Evolutionary conservation across 2,329 filamentous ascomycete species (phyloP).

Genomic region (Thelonectria blattea): DNA sequence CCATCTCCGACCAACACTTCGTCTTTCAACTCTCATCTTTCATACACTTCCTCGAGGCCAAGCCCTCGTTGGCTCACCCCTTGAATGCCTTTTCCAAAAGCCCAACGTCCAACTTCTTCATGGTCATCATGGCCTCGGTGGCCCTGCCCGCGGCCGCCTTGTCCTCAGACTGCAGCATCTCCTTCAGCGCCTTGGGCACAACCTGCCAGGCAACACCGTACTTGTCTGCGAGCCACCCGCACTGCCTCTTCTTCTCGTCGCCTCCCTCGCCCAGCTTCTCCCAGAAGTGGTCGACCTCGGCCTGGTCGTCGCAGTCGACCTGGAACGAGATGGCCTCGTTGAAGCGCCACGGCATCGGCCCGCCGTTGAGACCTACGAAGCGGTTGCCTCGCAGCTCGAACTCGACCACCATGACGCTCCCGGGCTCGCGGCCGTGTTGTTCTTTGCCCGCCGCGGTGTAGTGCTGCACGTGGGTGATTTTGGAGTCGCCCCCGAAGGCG

Average conservation of each 20-base stretch:
- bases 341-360: constrained; percentile 46
- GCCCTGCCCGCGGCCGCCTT: constrained; percentile 41
- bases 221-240: constrained; percentile 54
- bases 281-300: constrained; percentile 56
- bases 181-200: constrained; percentile 45
- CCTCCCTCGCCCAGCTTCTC: constrained; percentile 49
- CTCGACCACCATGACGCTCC: constrained; percentile 43
- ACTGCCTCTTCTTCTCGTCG: constrained; percentile 45
- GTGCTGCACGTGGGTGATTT: constrained; percentile 42
- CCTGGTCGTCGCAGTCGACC: constrained; percentile 52
- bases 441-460: constrained; percentile 41
- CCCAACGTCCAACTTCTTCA: constrained; percentile 52
- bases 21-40: too few relatives aligned
- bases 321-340: constrained; percentile 51
- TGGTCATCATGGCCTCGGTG: constrained; percentile 47
- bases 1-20: not conserved
- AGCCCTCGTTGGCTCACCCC: constrained; percentile 11
- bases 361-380: constrained; percentile 53
- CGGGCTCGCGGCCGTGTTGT: constrained; percentile 40
- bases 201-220: constrained; percentile 57
- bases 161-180: constrained; percentile 44
- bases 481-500: constrained; percentile 47
- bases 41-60: not conserved
- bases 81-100: constrained; percentile 44
- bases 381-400: constrained; percentile 48